A percentile compares a stretch with the other conserved stretches of the same genome.
phyloP scores from a whole-genome alignment of 495 filamentous ascomycete species.

The Hapsidospora chrysogenum region DNA sequence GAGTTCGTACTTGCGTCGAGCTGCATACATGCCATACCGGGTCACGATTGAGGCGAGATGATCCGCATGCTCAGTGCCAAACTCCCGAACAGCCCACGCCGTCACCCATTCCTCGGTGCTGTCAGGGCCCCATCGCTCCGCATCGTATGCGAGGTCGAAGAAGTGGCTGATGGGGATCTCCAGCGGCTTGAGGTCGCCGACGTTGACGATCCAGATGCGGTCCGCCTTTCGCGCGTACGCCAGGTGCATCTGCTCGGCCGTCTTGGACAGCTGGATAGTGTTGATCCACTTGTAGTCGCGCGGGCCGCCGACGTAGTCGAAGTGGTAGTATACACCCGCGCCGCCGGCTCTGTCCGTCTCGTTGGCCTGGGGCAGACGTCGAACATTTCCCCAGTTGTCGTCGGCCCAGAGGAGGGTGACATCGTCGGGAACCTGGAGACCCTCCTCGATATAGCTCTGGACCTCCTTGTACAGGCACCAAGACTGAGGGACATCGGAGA shows the following conservation, averaged over 20 bases:
- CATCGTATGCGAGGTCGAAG: slow-evolving; percentile 51
- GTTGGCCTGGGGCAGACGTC: slow-evolving; percentile 42
- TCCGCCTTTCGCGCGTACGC: slow-evolving; percentile 44
- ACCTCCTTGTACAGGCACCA: slow-evolving; percentile 64
- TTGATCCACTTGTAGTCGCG: slow-evolving; percentile 59
- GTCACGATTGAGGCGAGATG: slow-evolving; percentile 39
- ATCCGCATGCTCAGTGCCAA: slow-evolving; percentile 29
- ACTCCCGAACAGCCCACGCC: slow-evolving; percentile 43
- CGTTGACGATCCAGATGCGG: slow-evolving; percentile 61
- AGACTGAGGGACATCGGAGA: slow-evolving; percentile 50
- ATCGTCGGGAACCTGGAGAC: slow-evolving; percentile 51
- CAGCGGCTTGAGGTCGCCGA: slow-evolving; percentile 55
- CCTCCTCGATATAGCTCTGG: slow-evolving; percentile 47
- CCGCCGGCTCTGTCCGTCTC: slow-evolving; percentile 45
- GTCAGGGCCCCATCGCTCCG: slow-evolving; percentile 32
- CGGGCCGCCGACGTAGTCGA: slow-evolving; percentile 53
- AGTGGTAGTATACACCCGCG: slow-evolving; percentile 65
- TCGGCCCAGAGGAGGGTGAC: slow-evolving; percentile 61
- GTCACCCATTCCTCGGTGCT: slow-evolving; percentile 39
- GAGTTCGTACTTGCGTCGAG: slow-evolving; percentile 51
- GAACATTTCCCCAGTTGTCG: slow-evolving; percentile 60
- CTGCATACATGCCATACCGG: slow-evolving; percentile 44
- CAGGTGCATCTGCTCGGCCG: slow-evolving; percentile 45
- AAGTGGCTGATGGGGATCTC: slow-evolving; percentile 55
- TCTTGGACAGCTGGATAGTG: slow-evolving; percentile 48